phyloP scores from a whole-genome alignment of 352 stramenopile genomes.

The Phytophthora sojae region DNA sequence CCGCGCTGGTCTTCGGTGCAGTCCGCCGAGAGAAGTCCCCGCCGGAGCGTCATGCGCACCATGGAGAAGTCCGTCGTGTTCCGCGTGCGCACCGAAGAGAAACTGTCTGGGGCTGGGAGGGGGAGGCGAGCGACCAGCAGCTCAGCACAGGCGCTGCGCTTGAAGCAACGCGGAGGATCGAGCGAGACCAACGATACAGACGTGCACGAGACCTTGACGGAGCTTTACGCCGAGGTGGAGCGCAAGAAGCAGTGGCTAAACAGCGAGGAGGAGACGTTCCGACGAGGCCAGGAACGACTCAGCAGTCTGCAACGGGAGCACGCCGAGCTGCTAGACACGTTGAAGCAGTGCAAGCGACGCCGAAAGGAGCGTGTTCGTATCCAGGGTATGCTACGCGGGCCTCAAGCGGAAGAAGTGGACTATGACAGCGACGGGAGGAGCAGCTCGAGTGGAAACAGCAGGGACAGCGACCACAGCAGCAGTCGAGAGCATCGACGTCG shows the following conservation, averaged over 20 bases:
- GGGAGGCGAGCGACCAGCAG: slow-evolving; percentile 10
- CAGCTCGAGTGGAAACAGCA: slow-evolving; percentile 16
- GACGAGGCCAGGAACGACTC: slow-evolving; percentile 35
- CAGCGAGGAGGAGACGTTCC: slow-evolving; percentile 45
- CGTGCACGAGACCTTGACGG: slow-evolving; percentile 40
- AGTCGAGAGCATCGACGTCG: background rate
- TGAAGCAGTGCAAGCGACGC: slow-evolving; percentile 50
- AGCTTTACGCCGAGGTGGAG: slow-evolving; percentile 37
- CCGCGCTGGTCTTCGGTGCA: slow-evolving; percentile 20
- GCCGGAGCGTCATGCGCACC: slow-evolving; percentile 24
- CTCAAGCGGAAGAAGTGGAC: slow-evolving; percentile 12
- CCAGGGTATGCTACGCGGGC: slow-evolving; percentile 39
- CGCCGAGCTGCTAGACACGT: slow-evolving; percentile 41
- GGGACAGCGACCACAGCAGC: slow-evolving; percentile 24
- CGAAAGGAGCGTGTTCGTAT: slow-evolving; percentile 46
- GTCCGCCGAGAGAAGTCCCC: background rate
- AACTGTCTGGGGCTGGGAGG: slow-evolving; percentile 14
- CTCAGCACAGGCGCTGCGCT: slow-evolving; percentile 15
- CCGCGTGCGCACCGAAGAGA: slow-evolving; percentile 36
- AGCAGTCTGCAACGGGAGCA: slow-evolving; percentile 47
- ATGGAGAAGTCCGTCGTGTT: slow-evolving; percentile 47
- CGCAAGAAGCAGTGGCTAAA: slow-evolving; percentile 47
- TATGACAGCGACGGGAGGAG: slow-evolving; percentile 20
- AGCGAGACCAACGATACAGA: slow-evolving; percentile 23
- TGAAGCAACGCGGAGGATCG: slow-evolving; percentile 5